Evolutionary conservation across 768 basidiomycete genomes (phyloP).

Genomic region (Tulasnella calospora): DNA sequence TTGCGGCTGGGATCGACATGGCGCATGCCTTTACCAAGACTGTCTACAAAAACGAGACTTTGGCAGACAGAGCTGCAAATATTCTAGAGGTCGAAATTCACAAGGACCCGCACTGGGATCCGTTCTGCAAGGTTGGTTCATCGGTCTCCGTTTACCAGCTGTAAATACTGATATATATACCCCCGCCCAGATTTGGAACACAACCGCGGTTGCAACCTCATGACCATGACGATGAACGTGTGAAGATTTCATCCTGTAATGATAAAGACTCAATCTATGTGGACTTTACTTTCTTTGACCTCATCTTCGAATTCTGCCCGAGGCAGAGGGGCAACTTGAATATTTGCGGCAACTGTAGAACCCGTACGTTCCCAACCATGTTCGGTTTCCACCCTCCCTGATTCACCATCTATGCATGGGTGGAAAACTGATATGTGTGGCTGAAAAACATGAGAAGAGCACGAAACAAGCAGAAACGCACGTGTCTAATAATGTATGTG

Average conservation of each 20-base stretch:
- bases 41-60: conserved; percentile 1
- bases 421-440: too few relatives aligned
- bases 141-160: not conserved
- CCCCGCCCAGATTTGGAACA: not conserved
- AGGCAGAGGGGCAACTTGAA: too few relatives aligned
- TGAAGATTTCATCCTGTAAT: not conserved
- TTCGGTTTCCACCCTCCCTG: too few relatives aligned
- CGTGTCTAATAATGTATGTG: too few relatives aligned
- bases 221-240: not conserved
- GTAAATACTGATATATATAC: too few relatives aligned
- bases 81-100: not conserved
- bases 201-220: not conserved
- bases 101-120: conserved; percentile 1
- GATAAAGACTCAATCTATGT: not conserved
- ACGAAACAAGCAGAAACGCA: too few relatives aligned
- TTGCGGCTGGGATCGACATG: conserved; percentile 40
- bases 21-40: not conserved
- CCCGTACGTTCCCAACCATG: too few relatives aligned
- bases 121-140: not conserved
- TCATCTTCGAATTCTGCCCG: not conserved
- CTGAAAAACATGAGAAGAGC: too few relatives aligned
- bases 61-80: not conserved
- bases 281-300: not conserved
- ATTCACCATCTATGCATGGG: too few relatives aligned
- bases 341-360: too few relatives aligned